Evolutionary conservation across 1,284 basidiomycete genomes (phyloP).

Genomic region (Pholiota adiposa): DNA sequence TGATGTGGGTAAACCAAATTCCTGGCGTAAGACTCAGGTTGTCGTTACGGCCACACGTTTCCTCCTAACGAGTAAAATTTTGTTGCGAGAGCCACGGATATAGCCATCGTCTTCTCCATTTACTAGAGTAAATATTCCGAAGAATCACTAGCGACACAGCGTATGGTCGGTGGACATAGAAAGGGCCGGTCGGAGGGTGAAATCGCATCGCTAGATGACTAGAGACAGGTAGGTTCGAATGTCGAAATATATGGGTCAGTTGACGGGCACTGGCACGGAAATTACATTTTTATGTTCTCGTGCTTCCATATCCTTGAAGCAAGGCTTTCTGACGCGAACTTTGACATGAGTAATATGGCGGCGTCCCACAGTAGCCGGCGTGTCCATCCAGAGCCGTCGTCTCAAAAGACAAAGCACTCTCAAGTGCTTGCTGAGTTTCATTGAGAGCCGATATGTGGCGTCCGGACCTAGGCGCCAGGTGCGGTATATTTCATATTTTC

Average conservation of each 20-base stretch:
- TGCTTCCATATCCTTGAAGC: background rate
- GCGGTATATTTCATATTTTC: slow-evolving; percentile 58
- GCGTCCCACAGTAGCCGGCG: background rate
- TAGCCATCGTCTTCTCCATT: background rate
- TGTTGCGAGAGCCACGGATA: slow-evolving; percentile 1
- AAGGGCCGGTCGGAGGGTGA: background rate
- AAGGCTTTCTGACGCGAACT: background rate
- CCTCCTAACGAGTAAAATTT: background rate
- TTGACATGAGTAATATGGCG: background rate
- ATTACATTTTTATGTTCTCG: slow-evolving; percentile 1
- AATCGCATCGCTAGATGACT: background rate
- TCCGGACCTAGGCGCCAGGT: slow-evolving; percentile 48
- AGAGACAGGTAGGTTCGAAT: background rate
- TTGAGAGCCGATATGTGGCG: background rate
- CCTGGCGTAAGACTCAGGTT: background rate
- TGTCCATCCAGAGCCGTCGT: background rate
- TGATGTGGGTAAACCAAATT: background rate
- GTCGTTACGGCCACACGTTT: background rate
- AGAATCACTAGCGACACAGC: background rate
- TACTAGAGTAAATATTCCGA: background rate
- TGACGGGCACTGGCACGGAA: slow-evolving; percentile 2
- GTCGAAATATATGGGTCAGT: background rate
- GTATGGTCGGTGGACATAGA: background rate
- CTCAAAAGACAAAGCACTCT: background rate
- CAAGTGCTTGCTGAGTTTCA: background rate